A percentile compares a stretch with the other conserved stretches of the same genome.
phyloP scores from a whole-genome alignment of 345 rosid genomes.

The Hibiscus tridactylites region DNA sequence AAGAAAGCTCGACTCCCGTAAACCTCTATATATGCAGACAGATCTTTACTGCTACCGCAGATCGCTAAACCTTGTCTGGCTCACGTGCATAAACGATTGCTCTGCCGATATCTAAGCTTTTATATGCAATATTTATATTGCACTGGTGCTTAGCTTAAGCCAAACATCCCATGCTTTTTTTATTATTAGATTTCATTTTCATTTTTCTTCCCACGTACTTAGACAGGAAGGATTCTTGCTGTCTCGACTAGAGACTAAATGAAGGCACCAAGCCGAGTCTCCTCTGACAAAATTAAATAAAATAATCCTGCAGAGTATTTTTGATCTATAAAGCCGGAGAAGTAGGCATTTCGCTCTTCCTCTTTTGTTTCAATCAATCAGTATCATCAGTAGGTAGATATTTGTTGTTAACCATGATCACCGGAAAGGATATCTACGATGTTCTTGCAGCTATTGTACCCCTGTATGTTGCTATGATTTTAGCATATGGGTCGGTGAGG shows the following conservation, averaged over 20 bases:
- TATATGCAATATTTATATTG: background rate
- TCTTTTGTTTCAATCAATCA: background rate
- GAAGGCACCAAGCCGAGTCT: background rate
- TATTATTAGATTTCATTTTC: background rate
- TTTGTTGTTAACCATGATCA: slow-evolving; percentile 38
- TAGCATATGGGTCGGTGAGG: slow-evolving; percentile 80
- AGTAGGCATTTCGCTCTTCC: background rate
- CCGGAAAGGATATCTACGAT: slow-evolving; percentile 66
- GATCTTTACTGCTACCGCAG: slow-evolving; percentile 27
- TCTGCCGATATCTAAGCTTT: slow-evolving; percentile 14
- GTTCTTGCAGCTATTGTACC: slow-evolving; percentile 81
- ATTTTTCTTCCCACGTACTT: background rate
- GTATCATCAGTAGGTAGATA: background rate
- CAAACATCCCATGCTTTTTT: background rate
- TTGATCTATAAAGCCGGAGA: background rate
- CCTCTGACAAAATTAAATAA: background rate
- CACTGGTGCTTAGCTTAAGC: background rate
- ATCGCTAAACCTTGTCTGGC: slow-evolving; percentile 22
- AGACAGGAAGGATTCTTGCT: too few relatives aligned
- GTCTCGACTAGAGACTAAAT: too few relatives aligned
- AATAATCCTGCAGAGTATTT: too few relatives aligned
- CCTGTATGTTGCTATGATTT: slow-evolving; percentile 71
- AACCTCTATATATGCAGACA: background rate
- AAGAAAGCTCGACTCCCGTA: too few relatives aligned
- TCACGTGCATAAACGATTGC: slow-evolving; percentile 29